Conservation (phyloP, 2,329 filamentous ascomycete genomes). For the Penicillium sp. region DNA sequence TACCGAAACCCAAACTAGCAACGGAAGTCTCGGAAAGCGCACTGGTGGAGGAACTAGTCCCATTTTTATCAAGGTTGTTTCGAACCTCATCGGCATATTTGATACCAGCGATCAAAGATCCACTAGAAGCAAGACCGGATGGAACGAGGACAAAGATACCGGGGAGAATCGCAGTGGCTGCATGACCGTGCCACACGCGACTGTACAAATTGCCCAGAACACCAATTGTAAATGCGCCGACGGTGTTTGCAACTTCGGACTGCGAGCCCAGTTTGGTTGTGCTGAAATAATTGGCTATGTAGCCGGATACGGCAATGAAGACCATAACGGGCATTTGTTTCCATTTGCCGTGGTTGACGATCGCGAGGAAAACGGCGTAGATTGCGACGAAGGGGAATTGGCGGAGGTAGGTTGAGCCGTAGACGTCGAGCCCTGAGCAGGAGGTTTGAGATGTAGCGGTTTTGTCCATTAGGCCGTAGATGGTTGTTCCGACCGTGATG, state of each 20-base stretch:
- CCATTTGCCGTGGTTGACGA: constrained; percentile 83
- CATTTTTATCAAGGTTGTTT: constrained; percentile 26
- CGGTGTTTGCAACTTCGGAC: constrained; percentile 74
- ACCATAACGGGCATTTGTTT: constrained; percentile 79
- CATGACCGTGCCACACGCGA: constrained; percentile 71
- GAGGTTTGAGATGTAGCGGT: constrained; percentile 54
- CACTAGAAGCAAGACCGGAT: constrained; percentile 61
- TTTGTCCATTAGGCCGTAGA: constrained; percentile 63
- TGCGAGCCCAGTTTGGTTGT: constrained; percentile 68
- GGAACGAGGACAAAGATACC: constrained; percentile 78
- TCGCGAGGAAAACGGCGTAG: constrained; percentile 74
- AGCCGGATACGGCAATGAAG: constrained; percentile 72
- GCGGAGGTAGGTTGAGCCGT: constrained; percentile 44
- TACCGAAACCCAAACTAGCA: constrained; percentile 51
- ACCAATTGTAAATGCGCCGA: constrained; percentile 78
- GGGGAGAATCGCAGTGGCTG: constrained; percentile 82
- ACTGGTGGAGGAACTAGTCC: constrained; percentile 21
- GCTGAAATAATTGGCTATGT: constrained; percentile 76
- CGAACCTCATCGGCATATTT: constrained; percentile 58
- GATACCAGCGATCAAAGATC: constrained; percentile 60
- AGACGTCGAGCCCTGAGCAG: constrained; percentile 55
- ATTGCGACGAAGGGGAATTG: constrained; percentile 73
- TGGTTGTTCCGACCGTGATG: constrained; percentile 66
- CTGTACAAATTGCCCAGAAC: constrained; percentile 80
- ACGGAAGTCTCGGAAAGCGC: constrained; percentile 39